Base-by-base conservation (phyloP, 805 yeast genomes). In the Cyberlindnera suaveolens region DNA sequence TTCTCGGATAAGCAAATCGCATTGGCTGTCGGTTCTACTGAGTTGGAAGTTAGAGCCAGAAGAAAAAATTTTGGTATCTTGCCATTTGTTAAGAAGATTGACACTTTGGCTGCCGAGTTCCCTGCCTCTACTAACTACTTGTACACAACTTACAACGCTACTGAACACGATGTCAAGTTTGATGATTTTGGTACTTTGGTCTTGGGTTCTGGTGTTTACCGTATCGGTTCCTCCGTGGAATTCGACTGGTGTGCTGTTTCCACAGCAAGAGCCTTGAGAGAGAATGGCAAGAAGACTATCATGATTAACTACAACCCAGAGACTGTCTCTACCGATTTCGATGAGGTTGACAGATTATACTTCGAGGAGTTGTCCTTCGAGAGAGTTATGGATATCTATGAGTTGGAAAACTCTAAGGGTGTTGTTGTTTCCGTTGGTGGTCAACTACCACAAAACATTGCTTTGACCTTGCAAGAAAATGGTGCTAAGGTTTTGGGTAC, bases 161-260 rank as follows among this genome's bases (percentile, higher is more conserved):
- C 86, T 46, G 72, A 79, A 45, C 82, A 81, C 52, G 99, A 91
- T 65, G 82, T 91, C 39, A 76, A 71, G 36, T 93, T 91, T 62
- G 78, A 84, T 57, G 98, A 91, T 46, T 75, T 85, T 53, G 98
- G 98, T 61, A 84, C 93, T 48, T 72, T 93, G 79, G 98, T 91
- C 34, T 75, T 91, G 56, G 99, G 98, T 42, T 89, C 97, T n/a
- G 98, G 99, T 72, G 99, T 93, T 40, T 91, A 91, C 78, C 80
- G 99, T 68, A 91, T 91, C 65, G 99, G 99, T 46, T 90, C 97
- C 2, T 89, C 97, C 29, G 99, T 91, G 43, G 99, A 93, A 71
- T 91, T 91, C 60, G 99, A 91, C 67, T 91, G 99, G 99, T 91
- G 99, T 75, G 99, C 98, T 43, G 99, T 91, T 50, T 79, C 93